phyloP scores from a whole-genome alignment of 495 filamentous ascomycete species.

The Bacidia rubella region DNA sequence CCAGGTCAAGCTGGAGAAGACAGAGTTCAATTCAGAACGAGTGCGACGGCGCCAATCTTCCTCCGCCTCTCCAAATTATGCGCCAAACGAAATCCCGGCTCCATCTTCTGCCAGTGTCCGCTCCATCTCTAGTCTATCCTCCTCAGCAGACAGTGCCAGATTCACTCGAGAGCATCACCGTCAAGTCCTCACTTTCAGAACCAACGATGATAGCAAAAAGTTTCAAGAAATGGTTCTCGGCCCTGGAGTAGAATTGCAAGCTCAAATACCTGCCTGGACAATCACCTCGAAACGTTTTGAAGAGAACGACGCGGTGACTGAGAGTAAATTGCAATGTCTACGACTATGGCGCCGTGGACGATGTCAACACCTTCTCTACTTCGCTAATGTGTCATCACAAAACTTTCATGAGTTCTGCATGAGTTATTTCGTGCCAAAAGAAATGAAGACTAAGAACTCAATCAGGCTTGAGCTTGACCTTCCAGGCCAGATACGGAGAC shows the following conservation, averaged over 20 bases:
- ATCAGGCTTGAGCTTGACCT: constrained; percentile 7
- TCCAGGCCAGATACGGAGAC: constrained; percentile 4
- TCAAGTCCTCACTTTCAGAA: constrained; percentile 10
- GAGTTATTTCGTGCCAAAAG: constrained; percentile 7
- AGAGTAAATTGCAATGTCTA: constrained; percentile 9
- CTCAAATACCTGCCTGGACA: constrained; percentile 5
- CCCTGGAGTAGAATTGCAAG: constrained; percentile 3
- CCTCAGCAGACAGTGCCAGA: constrained; percentile 3
- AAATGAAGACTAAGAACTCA: constrained; percentile 10
- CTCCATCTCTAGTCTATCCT: constrained; percentile 1
- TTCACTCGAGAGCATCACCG: not conserved
- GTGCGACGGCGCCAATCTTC: not conserved
- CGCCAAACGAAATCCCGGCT: constrained; percentile 1
- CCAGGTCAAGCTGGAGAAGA: constrained; percentile 7
- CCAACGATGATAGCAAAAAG: constrained; percentile 1
- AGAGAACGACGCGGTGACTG: not conserved
- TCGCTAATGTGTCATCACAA: constrained; percentile 4
- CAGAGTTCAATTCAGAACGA: not conserved
- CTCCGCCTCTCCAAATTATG: constrained; percentile 1
- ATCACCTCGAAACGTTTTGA: constrained; percentile 8
- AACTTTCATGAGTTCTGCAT: constrained; percentile 8
- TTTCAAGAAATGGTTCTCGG: constrained; percentile 14
- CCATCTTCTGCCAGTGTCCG: not conserved
- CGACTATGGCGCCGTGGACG: constrained; percentile 9
- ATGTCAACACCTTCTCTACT: constrained; percentile 9